phyloP scores from a whole-genome alignment of 2,329 filamentous ascomycete genomes.

The Thermothelomyces thermophilus region DNA sequence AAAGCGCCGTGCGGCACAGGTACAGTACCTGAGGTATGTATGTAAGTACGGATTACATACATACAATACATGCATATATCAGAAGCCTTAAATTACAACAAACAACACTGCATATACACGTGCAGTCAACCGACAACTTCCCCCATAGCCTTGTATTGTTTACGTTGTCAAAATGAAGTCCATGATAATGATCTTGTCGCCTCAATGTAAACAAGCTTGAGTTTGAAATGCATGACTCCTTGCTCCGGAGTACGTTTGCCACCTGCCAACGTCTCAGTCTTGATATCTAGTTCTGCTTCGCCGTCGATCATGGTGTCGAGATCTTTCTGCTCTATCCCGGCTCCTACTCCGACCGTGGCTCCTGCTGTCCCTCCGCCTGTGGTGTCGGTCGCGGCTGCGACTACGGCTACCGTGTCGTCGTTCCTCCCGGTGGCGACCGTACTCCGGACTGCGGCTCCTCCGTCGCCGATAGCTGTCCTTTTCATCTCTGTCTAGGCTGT shows the following conservation, averaged over 20 bases:
- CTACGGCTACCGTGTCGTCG: slow-evolving; percentile 28
- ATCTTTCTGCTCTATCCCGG: slow-evolving; percentile 22
- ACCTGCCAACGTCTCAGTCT: slow-evolving; percentile 2
- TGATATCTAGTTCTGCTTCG: slow-evolving; percentile 27
- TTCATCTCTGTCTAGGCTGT: slow-evolving; percentile 21
- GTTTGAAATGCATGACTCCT: not conserved
- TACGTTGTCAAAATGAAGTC: not conserved
- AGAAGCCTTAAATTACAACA: too few species aligned
- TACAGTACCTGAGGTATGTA: too few species aligned
- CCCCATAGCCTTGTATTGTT: too few species aligned
- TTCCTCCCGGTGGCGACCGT: slow-evolving; percentile 16
- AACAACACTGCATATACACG: too few species aligned
- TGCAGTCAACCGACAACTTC: too few species aligned
- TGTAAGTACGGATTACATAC: too few species aligned
- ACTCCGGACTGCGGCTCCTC: slow-evolving; percentile 33
- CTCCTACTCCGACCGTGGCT: slow-evolving; percentile 27
- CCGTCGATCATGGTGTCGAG: slow-evolving; percentile 16
- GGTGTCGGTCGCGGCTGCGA: slow-evolving; percentile 28
- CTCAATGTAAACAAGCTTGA: too few species aligned
- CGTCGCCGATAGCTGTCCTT: slow-evolving; percentile 31
- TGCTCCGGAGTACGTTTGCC: not conserved
- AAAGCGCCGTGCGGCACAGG: too few species aligned
- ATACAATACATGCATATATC: too few species aligned
- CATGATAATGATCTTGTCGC: too few species aligned
- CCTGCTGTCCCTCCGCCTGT: slow-evolving; percentile 6